Base-by-base conservation (phyloP, 345 rosid genomes). In the Linum tenue region DNA sequence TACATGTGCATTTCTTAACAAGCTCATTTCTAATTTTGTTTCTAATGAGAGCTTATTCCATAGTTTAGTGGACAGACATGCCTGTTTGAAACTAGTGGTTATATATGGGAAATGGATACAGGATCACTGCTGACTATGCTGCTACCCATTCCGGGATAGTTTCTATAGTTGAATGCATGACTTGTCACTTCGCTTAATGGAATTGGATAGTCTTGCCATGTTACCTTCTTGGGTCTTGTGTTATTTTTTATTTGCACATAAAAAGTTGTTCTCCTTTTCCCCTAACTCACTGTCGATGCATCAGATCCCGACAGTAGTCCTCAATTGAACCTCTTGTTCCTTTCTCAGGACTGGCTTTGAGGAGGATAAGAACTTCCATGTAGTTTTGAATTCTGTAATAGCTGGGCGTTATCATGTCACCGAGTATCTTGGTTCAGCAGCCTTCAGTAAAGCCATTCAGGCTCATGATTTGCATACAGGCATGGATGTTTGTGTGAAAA, bases 351-450 rank as follows among this genome's bases (percentile, higher is more conserved):
- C 99, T 80, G 99, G 99, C 72, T 95, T 95, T 74, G 97, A 95
- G 85, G 99, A 95, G 84, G 99, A 95, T 78, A 95, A 95, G 83
- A 95, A 91, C 77, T 95, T 95, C 67, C 91, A 91, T 70, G 99
- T 91, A 71, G 94, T 91, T 67, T 65, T 95, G 55, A 95, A 95
- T 75, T 95, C 97, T 60, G 95, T 95, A 12, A 77, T 95, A 59
- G 97, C 99, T 70, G 97, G 99, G 68, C 88, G 96, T 36, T 95
- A 91, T 78, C 99, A 95, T 77, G 96, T 95, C 62, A 95, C 99
- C 0, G 99, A 95, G 83, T 91, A 88, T 79, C 95, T 95, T 77
- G 99, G 99, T 56, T 95, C 99, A 10, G 99, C 99, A 65, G 99
- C 99, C 40, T 95, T 94, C 69, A 95, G 99, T 72, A 95, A 95